Conservation (phyloP, 805 yeast genomes). For the Hanseniaspora opuntiae region DNA sequence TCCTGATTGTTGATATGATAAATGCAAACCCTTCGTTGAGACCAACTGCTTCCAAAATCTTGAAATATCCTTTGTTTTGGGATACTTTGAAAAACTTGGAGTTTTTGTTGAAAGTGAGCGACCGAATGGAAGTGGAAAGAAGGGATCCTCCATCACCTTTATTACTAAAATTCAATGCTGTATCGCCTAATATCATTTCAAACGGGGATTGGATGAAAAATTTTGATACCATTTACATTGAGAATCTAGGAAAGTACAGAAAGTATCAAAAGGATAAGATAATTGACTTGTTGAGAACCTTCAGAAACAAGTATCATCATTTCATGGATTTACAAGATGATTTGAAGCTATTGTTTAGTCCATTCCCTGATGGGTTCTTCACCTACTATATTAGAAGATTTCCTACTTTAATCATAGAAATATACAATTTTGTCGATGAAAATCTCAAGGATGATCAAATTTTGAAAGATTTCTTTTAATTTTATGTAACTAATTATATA, state of each 20-base stretch:
- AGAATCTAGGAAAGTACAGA: slow-evolving; percentile 79
- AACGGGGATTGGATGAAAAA: slow-evolving; percentile 63
- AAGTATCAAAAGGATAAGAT: slow-evolving; percentile 68
- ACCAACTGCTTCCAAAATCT: slow-evolving; percentile 53
- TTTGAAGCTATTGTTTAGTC: slow-evolving; percentile 53
- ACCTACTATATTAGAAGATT: slow-evolving; percentile 59
- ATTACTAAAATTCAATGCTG: slow-evolving; percentile 40
- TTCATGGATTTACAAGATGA: slow-evolving; percentile 72
- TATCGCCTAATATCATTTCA: slow-evolving; percentile 38
- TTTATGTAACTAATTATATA: background rate
- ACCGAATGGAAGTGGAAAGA: slow-evolving; percentile 72
- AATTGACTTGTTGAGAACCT: slow-evolving; percentile 75
- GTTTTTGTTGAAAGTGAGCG: slow-evolving; percentile 75
- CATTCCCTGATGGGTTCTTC: slow-evolving; percentile 76
- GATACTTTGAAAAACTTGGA: slow-evolving; percentile 55
- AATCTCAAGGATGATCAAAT: slow-evolving; percentile 52
- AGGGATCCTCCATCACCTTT: slow-evolving; percentile 65
- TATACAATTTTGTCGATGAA: slow-evolving; percentile 47
- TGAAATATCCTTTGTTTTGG: slow-evolving; percentile 90
- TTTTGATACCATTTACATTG: slow-evolving; percentile 61
- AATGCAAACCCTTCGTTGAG: slow-evolving; percentile 48
- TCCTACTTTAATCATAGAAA: slow-evolving; percentile 65
- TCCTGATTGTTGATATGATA: slow-evolving; percentile 65
- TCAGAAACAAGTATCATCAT: slow-evolving; percentile 90
- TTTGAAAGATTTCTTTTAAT: slow-evolving; percentile 33